Evolutionary conservation across 768 basidiomycete species (phyloP), one percentile per base, ranked within the genome.

Genomic region (Rhodosporidiobolus odoratus): DNA sequence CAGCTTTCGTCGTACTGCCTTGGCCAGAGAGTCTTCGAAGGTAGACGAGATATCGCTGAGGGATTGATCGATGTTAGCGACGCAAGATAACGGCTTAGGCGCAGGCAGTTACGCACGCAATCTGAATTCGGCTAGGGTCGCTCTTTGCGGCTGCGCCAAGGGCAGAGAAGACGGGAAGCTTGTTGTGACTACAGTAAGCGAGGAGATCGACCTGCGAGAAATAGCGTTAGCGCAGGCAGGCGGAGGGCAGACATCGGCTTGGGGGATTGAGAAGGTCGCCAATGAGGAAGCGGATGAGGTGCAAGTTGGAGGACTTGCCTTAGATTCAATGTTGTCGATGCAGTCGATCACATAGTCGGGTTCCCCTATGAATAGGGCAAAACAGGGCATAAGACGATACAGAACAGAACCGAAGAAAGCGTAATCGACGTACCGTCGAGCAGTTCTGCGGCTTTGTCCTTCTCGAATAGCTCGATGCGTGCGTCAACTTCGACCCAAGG

Each of bases 301-400:
- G n/a, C n/a, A n/a, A n/a, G n/a, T n/a, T n/a, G 59, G 58, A 34
- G 32, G 32, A 38, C 6, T 12, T 4, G 77, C 81, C 79, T 99
- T 98, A 0, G 95, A 95, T 57, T 89, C 85, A 71, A 98, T 95
- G 77, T 99, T 98, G 80, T 98, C 95, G 68, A 98, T 99, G 9
- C 93, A 93, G 79, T 99, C 95, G 86, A 99, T 85, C 30, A 98
- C 95, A 91, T 93, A 99, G 76, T 97, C 92, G 2, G 88, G 74
- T 9, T 74, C 61, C 7, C 77, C 75, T 64, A 66, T 16, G 6
- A 32, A 27, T 19, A 10, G 27, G 13, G 23, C 16, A 9, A 9
- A 34, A 25, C 15, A 32, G 19, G 21, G 32, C 25, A 30, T 19
- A 32, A n/a, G 56, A 5, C 5, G 8, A 27, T n/a, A 32, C 8